Percentiles rank a stretch among this genome's conserved stretches.
These are phyloP conservation scores for Hibiscus trionum DNA, from an alignment of 345 rosid species.

Conservation along the genomic window DNA sequence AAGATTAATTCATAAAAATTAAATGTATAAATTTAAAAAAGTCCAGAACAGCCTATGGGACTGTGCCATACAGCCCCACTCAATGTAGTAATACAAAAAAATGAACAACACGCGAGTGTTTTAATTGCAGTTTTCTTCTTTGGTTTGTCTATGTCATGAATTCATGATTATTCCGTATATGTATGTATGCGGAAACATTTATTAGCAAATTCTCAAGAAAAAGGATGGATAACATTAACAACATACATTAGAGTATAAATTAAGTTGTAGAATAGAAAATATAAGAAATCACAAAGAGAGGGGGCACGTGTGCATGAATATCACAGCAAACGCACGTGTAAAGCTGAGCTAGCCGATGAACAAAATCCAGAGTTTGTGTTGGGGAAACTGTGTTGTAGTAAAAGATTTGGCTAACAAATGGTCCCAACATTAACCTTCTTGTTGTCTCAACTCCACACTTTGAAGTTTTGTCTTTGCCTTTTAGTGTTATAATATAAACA, in stretches of 20 bases:
- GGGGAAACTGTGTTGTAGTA: background rate
- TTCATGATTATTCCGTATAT: too few species aligned
- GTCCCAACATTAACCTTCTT: constrained; percentile 16
- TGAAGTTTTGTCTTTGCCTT: background rate
- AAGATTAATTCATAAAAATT: too few species aligned
- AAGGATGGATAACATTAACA: too few species aligned
- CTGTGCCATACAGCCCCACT: too few species aligned
- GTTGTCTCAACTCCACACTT: constrained; percentile 1
- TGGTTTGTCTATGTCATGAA: too few species aligned
- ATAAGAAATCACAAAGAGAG: background rate
- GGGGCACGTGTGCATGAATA: constrained; percentile 23
- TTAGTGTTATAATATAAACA: background rate
- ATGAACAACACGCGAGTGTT: too few species aligned
- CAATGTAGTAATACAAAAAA: too few species aligned
- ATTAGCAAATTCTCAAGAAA: too few species aligned
- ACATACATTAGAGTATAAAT: background rate
- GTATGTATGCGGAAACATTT: too few species aligned
- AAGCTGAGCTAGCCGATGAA: constrained; percentile 8
- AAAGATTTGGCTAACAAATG: constrained; percentile 2
- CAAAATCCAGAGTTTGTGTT: background rate
- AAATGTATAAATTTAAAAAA: too few species aligned
- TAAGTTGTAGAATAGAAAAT: background rate
- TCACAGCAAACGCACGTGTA: background rate
- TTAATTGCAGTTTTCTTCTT: too few species aligned
- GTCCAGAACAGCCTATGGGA: too few species aligned